Evolutionary conservation across 257 asterid genomes (phyloP), one percentile per base, ranked within the genome.

Genomic region (Solanum clarkiae): DNA sequence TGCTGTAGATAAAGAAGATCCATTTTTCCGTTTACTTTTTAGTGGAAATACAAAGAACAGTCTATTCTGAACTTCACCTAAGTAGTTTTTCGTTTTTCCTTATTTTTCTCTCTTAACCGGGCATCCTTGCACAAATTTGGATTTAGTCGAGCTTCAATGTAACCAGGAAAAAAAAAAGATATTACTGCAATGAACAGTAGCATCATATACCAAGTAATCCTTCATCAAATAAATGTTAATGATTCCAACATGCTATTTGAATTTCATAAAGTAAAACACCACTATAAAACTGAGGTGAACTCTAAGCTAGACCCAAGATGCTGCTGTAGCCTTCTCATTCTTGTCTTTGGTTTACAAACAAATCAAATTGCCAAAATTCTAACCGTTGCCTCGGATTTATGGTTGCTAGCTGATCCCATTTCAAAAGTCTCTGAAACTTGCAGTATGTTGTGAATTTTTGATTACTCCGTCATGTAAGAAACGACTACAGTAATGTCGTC

Each of bases 11-110:
- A 86, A 88, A 86, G 93, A 89, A 68, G 97, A 92, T 84, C 90
- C 91, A 44, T 89, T 93, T 86, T 93, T 91, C 86, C 85, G 84
- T 88, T 91, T 93, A 86, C 95, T 95, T 62, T 56, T 88, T 16
- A 89, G 85, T 80, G 94, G 88, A 88, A 91, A 85, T 84, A 82
- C 66, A 81, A 88, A 87, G 45, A 86, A 47, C 47, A 85, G 88
- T 85, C 57, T 92, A 54, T 86, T 90, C 49, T 91, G 68, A 89
- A 17, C 82, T 26, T 51, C 22, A 77, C 47, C 10, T 53, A 8
- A 26, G 9, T 26, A n/a, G 80, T 51, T 14, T 51, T 8, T 51
- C 17, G 5, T 17, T 15, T 36, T 20, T 26, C 36, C 40, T 72
- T 45, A 16, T 10, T 71, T 42, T 20, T 42, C 75, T 24, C 22